A percentile compares a stretch with the other conserved stretches of the same genome.
phyloP scores from a whole-genome alignment of 1,139 yeast genomes.

The Sugiyamaella novakii region DNA sequence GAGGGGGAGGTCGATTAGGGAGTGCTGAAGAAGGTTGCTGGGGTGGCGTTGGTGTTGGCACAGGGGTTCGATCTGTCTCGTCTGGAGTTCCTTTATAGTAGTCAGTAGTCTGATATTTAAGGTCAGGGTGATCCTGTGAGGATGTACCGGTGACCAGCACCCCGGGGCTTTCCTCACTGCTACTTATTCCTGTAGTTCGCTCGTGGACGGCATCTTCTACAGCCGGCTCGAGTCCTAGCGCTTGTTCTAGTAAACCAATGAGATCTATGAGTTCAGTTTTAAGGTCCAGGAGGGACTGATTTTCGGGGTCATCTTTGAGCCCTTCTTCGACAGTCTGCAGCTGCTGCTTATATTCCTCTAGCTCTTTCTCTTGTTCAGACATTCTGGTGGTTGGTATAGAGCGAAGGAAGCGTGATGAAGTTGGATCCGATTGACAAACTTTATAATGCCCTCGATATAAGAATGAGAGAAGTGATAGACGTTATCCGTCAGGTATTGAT shows the following conservation, averaged over 20 bases:
- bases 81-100: not conserved
- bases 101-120: not conserved
- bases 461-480: too few relatives aligned
- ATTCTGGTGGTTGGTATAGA: constrained; percentile 7
- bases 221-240: constrained; percentile 19
- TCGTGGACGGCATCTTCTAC: not conserved
- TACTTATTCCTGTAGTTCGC: constrained; percentile 14
- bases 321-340: constrained; percentile 40
- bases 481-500: too few relatives aligned
- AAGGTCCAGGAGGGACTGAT: constrained; percentile 38
- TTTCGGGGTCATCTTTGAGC: constrained; percentile 38
- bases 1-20: constrained; percentile 3
- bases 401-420: too few relatives aligned
- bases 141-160: not conserved
- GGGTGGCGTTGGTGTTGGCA: not conserved
- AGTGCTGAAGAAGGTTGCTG: not conserved
- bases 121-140: not conserved
- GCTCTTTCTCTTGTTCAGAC: constrained; percentile 38
- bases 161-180: constrained; percentile 2
- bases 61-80: not conserved
- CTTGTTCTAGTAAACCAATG: constrained; percentile 35
- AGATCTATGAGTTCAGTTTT: constrained; percentile 41
- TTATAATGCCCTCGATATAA: too few relatives aligned
- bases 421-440: too few relatives aligned
- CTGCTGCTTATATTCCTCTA: constrained; percentile 42